These are phyloP conservation scores for Cytospora piceae DNA, from an alignment of 2,329 filamentous ascomycete genomes.

Conservation along the genomic window DNA sequence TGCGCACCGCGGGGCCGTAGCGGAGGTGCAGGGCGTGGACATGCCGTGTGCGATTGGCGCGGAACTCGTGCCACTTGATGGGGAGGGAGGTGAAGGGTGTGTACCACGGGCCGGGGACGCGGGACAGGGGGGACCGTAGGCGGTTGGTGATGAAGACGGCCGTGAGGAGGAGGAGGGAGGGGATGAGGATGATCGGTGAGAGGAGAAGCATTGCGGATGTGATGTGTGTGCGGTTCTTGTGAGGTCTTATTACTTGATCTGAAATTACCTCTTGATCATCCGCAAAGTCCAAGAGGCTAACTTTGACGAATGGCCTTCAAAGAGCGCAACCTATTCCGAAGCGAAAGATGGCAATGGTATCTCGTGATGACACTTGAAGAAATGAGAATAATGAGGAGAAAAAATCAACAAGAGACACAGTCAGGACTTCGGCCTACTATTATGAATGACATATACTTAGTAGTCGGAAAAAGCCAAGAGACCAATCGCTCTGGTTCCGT, in stretches of 20 bases:
- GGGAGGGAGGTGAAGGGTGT: slow-evolving; percentile 55
- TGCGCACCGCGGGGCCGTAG: slow-evolving; percentile 61
- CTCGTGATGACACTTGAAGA: neutral
- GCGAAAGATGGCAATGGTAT: neutral
- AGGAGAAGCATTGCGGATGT: slow-evolving; percentile 31
- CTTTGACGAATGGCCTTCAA: too few relatives aligned
- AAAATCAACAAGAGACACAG: neutral
- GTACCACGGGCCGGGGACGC: slow-evolving; percentile 52
- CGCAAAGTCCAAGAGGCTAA: neutral
- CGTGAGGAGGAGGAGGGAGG: slow-evolving; percentile 21
- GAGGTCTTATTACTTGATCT: neutral
- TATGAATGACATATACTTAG: neutral
- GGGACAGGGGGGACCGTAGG: slow-evolving; percentile 44
- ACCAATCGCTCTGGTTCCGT: slow-evolving; percentile 3
- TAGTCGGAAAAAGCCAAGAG: neutral
- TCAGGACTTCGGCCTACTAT: neutral
- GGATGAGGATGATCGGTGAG: slow-evolving; percentile 30
- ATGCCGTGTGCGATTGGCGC: slow-evolving; percentile 55
- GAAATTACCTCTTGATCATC: neutral
- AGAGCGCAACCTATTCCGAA: neutral
- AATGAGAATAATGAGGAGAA: neutral
- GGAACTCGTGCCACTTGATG: slow-evolving; percentile 61
- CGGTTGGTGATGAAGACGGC: slow-evolving; percentile 32
- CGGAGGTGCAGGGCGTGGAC: slow-evolving; percentile 58
- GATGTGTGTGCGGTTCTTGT: neutral